Evolutionary conservation across 257 asterid genomes (phyloP), one percentile per base, ranked within the genome.

Genomic region (Rubia yunnanensis): DNA sequence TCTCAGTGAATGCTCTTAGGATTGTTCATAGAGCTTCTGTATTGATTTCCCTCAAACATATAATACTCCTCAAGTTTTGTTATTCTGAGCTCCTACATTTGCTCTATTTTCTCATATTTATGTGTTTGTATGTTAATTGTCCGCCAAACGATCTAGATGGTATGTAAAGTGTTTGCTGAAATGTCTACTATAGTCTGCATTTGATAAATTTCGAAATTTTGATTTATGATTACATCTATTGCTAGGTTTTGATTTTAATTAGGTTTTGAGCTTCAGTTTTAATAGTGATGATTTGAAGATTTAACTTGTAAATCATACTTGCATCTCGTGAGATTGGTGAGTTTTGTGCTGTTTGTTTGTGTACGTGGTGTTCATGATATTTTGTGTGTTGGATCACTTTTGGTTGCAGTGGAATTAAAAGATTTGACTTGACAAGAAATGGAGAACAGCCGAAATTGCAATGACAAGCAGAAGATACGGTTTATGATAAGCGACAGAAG

Each of bases 1-100:
- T n/a, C n/a, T n/a, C n/a, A n/a, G n/a, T n/a, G n/a, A n/a, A n/a
- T n/a, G 89, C 97, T 76, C 86, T 89, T 54, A 77, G 96, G 73
- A 78, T 78, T 80, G 83, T 92, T 24, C 75, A 81, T 17, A 83
- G 97, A 80, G 96, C 95, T 4, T 96, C 99, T 2, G 98, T 91
- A 53, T 2, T 20, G 3, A 23, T 23, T 53, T 53, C 27, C 15
- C 0, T 1, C 7, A 53, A 52, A 17, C 34, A 24, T 48, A 24
- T 4, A 31, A 13, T 36, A 36, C 5, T 53, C 57, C 35, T 11
- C 15, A 17, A n/a, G n/a, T 4, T 32, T 44, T 4, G 52, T 11
- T 54, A 3, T 20, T 6, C 1, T 23, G 27, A 35, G 10, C 13
- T 66, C 14, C n/a, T 34, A 32, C 11, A 34, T 53, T 26, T 54